Base-by-base conservation (phyloP, 805 yeast genomes). In the Saccharomyces mikatae region DNA sequence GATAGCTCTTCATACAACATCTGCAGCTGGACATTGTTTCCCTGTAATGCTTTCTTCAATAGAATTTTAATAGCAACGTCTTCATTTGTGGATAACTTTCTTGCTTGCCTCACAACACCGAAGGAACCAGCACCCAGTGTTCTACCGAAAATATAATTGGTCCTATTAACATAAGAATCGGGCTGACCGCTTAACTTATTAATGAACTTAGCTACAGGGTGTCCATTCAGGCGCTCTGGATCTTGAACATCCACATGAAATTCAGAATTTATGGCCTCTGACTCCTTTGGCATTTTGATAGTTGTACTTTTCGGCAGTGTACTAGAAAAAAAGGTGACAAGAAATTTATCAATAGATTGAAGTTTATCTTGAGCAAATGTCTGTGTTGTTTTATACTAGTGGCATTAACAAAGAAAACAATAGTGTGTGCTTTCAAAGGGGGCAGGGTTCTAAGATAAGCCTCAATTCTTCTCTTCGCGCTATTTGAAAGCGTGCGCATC, bases 91-190 rank as follows among this genome's bases (percentile, higher is more conserved):
- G 71, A 67, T 32, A 73, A 63, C 52, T 71, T 66, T 41, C 80
- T 74, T 1, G 97, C 98, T 58, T 80, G 79, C 61, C 96, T 78
- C 3, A 92, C 98, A 1, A 92, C 85, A 44, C 99, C 98, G 71
- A 89, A 94, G 0, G 96, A 82, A 4, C 99, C 98, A 0, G 97
- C 97, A 9, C 98, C 98, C 11, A 91, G 72, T 0, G 96, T 89
- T 56, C 80, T 81, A 11, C 91, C 92, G 68, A 90, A 88, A 8
- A 83, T 80, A 64, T 89, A 91, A 56, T 80, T 76, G 49, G 77
- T 69, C 71, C 89, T 89, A 63, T 87, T 80, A 46, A 76, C 65
- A 62, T 85, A 85, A 6, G 87, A 80, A 11, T 74, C 77, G 0
- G 95, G 96, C 68, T 88, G 94, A 5, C 91, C 89, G 48, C 82